A percentile compares a stretch with the other conserved stretches of the same genome.
phyloP scores from a whole-genome alignment of 1,139 yeast species.

The Kodamaea ohmeri region DNA sequence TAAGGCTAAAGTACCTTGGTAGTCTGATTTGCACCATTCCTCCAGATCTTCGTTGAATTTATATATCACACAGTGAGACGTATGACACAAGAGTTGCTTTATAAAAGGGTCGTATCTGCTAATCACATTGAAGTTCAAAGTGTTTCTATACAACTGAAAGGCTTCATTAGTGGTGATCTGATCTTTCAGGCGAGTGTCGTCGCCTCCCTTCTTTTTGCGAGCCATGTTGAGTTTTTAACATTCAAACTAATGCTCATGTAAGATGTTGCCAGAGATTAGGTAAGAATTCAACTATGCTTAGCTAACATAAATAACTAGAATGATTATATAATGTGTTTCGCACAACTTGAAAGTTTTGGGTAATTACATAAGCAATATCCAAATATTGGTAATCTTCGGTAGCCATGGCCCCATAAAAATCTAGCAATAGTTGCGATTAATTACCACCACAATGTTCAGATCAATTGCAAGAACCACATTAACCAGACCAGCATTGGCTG shows the following conservation, averaged over 20 bases:
- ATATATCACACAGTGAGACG: slow-evolving; percentile 83
- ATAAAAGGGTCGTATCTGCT: slow-evolving; percentile 80
- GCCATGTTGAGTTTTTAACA: slow-evolving; percentile 8
- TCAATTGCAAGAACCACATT: slow-evolving; percentile 10
- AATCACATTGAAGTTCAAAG: slow-evolving; percentile 77
- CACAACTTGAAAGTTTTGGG: too few relatives aligned
- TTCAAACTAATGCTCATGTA: background rate
- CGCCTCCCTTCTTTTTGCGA: slow-evolving; percentile 12
- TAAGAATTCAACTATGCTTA: too few relatives aligned
- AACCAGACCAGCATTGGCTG: slow-evolving; percentile 4
- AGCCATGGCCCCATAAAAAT: slow-evolving; percentile 1
- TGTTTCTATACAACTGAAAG: slow-evolving; percentile 60
- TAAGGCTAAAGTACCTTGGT: slow-evolving; percentile 77
- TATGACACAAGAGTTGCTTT: slow-evolving; percentile 67
- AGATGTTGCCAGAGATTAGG: background rate
- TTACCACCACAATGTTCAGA: slow-evolving; percentile 7
- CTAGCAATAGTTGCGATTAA: background rate
- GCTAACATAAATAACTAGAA: too few relatives aligned
- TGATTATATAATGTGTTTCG: too few relatives aligned
- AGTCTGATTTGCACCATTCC: slow-evolving; percentile 81
- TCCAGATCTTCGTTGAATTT: slow-evolving; percentile 59
- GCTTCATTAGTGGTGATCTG: slow-evolving; percentile 33
- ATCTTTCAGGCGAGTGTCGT: slow-evolving; percentile 12
- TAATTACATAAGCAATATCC: too few relatives aligned
- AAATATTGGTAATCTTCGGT: too few relatives aligned